These are phyloP conservation scores for Penicillium brasilianum DNA, from an alignment of 2,329 filamentous ascomycete species.

Conservation along the genomic window DNA sequence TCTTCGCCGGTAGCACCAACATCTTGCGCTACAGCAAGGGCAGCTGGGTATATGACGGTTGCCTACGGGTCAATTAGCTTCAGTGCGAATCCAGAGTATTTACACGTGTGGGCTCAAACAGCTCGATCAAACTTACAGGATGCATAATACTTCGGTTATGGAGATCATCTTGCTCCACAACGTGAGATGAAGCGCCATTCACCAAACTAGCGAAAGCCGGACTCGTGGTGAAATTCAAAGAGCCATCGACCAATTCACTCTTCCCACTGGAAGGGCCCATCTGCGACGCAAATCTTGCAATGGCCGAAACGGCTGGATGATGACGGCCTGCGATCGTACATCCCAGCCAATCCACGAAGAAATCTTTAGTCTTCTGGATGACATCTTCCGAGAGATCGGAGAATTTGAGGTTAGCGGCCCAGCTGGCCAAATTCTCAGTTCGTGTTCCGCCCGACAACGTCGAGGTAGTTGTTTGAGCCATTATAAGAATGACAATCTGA, in stretches of 20 bases:
- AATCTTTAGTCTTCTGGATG: slow-evolving; percentile 39
- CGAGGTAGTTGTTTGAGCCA: slow-evolving; percentile 3
- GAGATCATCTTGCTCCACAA: slow-evolving; percentile 42
- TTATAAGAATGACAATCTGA: neutral
- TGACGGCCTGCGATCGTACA: slow-evolving; percentile 39
- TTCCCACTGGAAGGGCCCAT: slow-evolving; percentile 37
- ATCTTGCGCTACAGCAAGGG: slow-evolving; percentile 39
- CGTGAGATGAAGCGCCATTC: slow-evolving; percentile 39
- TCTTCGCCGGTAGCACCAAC: slow-evolving; percentile 34
- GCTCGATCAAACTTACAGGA: slow-evolving; percentile 29
- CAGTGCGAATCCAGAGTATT: no score
- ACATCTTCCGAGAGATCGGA: slow-evolving; percentile 31
- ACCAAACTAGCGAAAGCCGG: slow-evolving; percentile 39
- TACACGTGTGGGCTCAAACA: neutral
- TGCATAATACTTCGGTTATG: slow-evolving; percentile 43
- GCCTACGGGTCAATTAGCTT: slow-evolving; percentile 27
- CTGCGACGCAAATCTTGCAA: slow-evolving; percentile 29
- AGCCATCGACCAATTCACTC: slow-evolving; percentile 36
- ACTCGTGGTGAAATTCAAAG: slow-evolving; percentile 28
- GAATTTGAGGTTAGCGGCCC: slow-evolving; percentile 30
- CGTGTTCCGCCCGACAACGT: slow-evolving; percentile 16
- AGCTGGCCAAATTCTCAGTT: slow-evolving; percentile 30
- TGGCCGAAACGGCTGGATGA: slow-evolving; percentile 36
- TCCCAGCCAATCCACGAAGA: slow-evolving; percentile 39
- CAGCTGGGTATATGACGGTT: slow-evolving; percentile 38